Evolutionary conservation across 2,329 filamentous ascomycete genomes (phyloP).

Genomic region (Rasamsonia emersonii): DNA sequence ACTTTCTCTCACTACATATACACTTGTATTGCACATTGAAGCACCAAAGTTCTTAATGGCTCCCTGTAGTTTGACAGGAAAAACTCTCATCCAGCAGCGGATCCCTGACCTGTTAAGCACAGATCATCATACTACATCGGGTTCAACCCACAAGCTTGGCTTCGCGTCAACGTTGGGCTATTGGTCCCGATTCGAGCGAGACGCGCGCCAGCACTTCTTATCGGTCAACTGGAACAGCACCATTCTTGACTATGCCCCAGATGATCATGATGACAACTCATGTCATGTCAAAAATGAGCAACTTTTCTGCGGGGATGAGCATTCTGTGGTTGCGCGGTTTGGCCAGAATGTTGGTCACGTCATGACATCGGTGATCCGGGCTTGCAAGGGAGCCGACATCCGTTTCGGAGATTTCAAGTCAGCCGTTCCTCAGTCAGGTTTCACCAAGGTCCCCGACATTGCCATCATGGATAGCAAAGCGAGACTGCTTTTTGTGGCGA

Average conservation of each 20-base stretch:
- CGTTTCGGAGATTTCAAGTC: constrained; percentile 1
- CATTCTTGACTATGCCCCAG: not conserved
- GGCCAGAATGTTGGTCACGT: constrained; percentile 1
- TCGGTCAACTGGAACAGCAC: not conserved
- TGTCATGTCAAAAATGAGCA: not conserved
- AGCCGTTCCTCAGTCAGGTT: not conserved
- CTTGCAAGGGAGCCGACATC: not conserved
- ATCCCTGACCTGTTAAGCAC: not conserved
- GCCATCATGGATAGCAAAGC: not conserved
- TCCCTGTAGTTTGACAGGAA: not conserved
- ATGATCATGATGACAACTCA: not conserved
- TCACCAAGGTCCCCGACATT: not conserved
- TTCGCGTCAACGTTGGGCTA: not conserved
- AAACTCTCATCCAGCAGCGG: not conserved
- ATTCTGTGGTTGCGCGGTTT: not conserved
- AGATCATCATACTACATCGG: not conserved
- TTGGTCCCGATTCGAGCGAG: not conserved
- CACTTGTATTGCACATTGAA: not conserved
- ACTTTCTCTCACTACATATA: not conserved
- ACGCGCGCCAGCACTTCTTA: not conserved
- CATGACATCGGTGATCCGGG: not conserved
- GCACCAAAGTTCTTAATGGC: not conserved
- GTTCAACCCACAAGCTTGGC: not conserved
- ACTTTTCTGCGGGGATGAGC: constrained; percentile 1
- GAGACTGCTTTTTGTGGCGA: not conserved